Evolutionary conservation across 202 grass and related monocot species (phyloP), one percentile per base, ranked within the genome.

Genomic region (Saccharum hybrid): DNA sequence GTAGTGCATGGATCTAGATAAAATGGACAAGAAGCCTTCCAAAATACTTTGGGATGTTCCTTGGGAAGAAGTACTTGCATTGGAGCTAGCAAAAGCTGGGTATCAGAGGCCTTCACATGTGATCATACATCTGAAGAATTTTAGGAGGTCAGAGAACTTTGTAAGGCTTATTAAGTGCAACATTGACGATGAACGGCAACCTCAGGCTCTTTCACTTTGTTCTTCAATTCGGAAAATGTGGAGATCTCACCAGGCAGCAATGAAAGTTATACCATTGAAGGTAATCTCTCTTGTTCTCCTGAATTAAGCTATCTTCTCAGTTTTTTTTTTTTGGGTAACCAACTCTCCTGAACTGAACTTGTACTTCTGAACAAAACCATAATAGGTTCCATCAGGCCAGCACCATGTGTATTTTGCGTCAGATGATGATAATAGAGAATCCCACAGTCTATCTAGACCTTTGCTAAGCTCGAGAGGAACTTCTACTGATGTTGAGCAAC

Each of bases 11-110:
- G 89, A 93, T 90, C 76, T 90, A 82, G 92, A 95, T 22, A 95
- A 95, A 90, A 90, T 98, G 89, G 96, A 98, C 89, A 95, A 69
- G 77, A 94, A 82, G 80, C 96, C 96, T 66, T 95, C 86, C 12
- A 98, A 95, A 86, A 98, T 98, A 80, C 88, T 98, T 71, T 98
- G 96, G 96, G 91, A 95, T 87, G 83, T 95, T 84, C 87, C 92
- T 26, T 98, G 92, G 96, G 92, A 98, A 81, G 85, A 98, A 42
- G 86, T 98, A 36, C 92, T 98, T 83, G 74, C 96, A 21, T 79
- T 98, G 85, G 96, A 98, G 75, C 89, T 98, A 10, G 96, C 96
- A 72, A 98, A 98, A 88, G 90, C 89, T 72, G 92, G 92, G 72
- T 82, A 93, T 71, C 80, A 72, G 12, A 95, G 72, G 62, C 96